These are phyloP conservation scores for Marasmius fiardii DNA, from an alignment of 1,284 basidiomycete genomes.

Conservation along the genomic window DNA sequence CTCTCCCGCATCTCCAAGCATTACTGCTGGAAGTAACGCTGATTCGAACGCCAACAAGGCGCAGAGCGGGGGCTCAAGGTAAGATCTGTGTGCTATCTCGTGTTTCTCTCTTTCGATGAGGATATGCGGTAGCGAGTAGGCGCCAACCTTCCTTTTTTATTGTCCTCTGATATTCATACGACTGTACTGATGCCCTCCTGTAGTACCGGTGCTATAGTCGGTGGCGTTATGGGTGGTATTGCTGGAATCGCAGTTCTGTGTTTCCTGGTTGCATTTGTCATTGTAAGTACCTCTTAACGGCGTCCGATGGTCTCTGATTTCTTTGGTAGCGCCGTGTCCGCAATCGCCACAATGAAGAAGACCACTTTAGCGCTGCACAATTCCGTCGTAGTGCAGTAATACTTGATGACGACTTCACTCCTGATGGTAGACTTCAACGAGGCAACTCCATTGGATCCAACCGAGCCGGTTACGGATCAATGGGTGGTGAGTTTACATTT, in stretches of 20 bases:
- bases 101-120: no score
- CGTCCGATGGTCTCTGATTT: background rate
- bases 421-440: background rate
- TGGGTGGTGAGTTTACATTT: background rate
- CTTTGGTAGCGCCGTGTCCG: background rate
- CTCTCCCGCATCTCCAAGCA: no score
- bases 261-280: background rate
- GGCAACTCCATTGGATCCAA: background rate
- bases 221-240: constrained; percentile 1
- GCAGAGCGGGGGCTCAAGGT: no score
- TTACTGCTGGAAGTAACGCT: no score
- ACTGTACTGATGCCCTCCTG: background rate
- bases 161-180: no score
- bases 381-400: background rate
- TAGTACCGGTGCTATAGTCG: background rate
- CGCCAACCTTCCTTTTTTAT: background rate
- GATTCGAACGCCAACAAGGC: no score
- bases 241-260: background rate
- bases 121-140: background rate
- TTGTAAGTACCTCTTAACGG: background rate
- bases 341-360: background rate
- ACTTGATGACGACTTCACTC: background rate
- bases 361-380: constrained; percentile 1
- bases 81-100: no score
- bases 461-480: background rate